Base-by-base conservation (phyloP, 495 filamentous ascomycete species). In the Thermothielavioides terrestris region DNA sequence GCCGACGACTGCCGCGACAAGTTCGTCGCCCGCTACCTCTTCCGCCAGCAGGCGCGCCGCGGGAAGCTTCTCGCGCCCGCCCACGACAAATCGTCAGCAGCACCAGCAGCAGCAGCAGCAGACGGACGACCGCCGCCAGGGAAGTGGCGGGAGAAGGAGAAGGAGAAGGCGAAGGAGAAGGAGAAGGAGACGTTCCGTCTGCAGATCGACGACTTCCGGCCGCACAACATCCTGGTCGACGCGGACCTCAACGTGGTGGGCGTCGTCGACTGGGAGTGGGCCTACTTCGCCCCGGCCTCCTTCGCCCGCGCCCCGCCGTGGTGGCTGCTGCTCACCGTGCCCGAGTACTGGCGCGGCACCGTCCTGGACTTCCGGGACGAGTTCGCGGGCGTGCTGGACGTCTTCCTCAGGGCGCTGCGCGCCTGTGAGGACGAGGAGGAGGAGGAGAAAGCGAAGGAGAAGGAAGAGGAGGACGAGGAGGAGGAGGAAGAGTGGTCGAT, bases 1-100 rank as follows among this genome's bases (percentile, higher is more conserved):
- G 51, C 59, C 46, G 54, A 66, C 50, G 64, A 66, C 62, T 43
- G 63, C 53, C 57, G 68, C 15, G 58, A 71, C 39, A 58, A 61
- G 53, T 62, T 67, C 46, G 43, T 69, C 42, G 53, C 73, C 49
- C 62, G 58, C 36, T 41, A 69, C 46, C 44, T 67, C 48, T 60
- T 69, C 53, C 52, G 60, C 43, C 55, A 57, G 50, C 54, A 12
- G 4, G 11, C 70, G 12, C 65, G 61, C 17, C 46, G 60, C 42
- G 55, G 62, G 50, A 54, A 54, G 27, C 48, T 68, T n/a, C 35
- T 20, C 21, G 21, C 8, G 20, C 14, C n/a, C n/a, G n/a, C n/a
- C n/a, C n/a, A n/a, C n/a, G n/a, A n/a, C n/a, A n/a, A n/a, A n/a
- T n/a, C n/a, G 18, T 36, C 23, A 32, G 25, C 32, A 38, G 14